phyloP scores from a whole-genome alignment of 345 rosid genomes.

The Bretschneidera sinensis region DNA sequence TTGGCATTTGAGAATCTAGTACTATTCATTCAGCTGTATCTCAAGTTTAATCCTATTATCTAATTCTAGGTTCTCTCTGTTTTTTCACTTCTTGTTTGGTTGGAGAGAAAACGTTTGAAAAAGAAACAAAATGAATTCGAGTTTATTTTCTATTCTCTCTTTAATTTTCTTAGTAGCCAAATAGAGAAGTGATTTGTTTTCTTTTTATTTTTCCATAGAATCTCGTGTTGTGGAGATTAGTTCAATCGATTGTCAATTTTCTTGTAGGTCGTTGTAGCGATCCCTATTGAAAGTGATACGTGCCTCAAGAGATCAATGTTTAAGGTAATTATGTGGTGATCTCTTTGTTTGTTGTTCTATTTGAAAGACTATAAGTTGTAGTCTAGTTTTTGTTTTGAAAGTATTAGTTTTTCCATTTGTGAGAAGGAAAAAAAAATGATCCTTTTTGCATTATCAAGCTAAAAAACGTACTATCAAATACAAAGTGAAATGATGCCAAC shows the following conservation, averaged over 20 bases:
- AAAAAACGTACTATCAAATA: neutral
- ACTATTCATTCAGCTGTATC: neutral
- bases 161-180: neutral
- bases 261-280: conserved; percentile 41
- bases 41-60: neutral
- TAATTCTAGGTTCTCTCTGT: neutral
- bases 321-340: conserved; percentile 30
- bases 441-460: too few relatives aligned
- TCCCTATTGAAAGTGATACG: conserved; percentile 36
- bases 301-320: conserved; percentile 33
- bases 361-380: neutral
- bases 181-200: neutral
- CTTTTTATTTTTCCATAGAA: neutral
- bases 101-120: conserved; percentile 2
- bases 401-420: neutral
- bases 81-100: conserved; percentile 1
- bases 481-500: neutral
- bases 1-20: too few relatives aligned
- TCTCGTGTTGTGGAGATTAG: neutral
- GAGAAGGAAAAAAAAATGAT: too few relatives aligned
- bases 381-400: neutral
- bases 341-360: neutral
- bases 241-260: neutral
- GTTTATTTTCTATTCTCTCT: neutral
- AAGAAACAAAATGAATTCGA: neutral